Evolutionary conservation across 1,139 yeast genomes (phyloP).

Genomic region (Geotrichum citri-aurantii): DNA sequence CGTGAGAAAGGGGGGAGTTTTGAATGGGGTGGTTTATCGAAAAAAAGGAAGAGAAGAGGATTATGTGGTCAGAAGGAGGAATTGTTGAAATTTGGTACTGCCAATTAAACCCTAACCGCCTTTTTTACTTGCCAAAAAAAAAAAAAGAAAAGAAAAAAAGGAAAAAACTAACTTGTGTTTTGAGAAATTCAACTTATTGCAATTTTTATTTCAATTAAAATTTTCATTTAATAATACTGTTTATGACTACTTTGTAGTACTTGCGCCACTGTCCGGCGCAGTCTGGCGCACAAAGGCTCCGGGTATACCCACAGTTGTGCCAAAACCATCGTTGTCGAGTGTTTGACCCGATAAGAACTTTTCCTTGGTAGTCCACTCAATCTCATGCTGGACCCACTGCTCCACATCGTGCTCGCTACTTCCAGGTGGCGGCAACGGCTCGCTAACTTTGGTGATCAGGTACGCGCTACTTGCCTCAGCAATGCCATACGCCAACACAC

Average conservation of each 20-base stretch:
- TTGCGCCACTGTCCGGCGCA: background rate
- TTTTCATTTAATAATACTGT: background rate
- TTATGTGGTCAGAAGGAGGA: background rate
- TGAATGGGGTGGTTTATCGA: background rate
- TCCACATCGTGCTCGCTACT: slow-evolving; percentile 15
- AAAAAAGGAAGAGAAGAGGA: background rate
- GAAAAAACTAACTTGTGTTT: too few species aligned
- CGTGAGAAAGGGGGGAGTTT: background rate
- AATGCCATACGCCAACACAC: slow-evolving; percentile 48
- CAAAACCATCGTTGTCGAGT: slow-evolving; percentile 17
- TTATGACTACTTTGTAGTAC: background rate
- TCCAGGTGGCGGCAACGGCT: slow-evolving; percentile 43
- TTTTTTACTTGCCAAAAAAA: too few species aligned
- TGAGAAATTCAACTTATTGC: background rate
- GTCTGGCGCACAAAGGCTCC: slow-evolving; percentile 2
- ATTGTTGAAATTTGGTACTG: too few species aligned
- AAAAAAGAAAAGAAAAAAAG: too few species aligned
- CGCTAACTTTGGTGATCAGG: slow-evolving; percentile 49
- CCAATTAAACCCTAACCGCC: background rate
- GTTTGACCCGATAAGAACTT: slow-evolving; percentile 11
- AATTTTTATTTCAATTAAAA: background rate
- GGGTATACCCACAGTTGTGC: slow-evolving; percentile 10
- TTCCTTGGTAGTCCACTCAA: slow-evolving; percentile 27
- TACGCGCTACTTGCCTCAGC: slow-evolving; percentile 54
- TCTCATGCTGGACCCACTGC: slow-evolving; percentile 29